These are phyloP conservation scores for Penicillium sp. DNA, from an alignment of 2,329 filamentous ascomycete species.

Conservation along the genomic window DNA sequence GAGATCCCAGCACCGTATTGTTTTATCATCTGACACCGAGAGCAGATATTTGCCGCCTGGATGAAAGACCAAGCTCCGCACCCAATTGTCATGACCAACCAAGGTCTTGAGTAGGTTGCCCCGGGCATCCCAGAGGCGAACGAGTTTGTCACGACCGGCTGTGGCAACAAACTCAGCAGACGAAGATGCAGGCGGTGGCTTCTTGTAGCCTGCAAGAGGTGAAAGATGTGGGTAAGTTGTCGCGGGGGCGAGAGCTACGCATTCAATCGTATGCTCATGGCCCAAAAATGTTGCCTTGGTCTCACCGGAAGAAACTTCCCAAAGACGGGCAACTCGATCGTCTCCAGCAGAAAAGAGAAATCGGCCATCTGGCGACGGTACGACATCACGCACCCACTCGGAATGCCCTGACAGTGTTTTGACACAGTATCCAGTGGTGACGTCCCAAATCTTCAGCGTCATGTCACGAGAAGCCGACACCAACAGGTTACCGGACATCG, in stretches of 20 bases:
- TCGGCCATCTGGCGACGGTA: constrained; percentile 78
- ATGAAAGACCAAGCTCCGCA: constrained; percentile 83
- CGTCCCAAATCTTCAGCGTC: constrained; percentile 87
- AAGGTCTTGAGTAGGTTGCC: constrained; percentile 85
- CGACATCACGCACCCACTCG: constrained; percentile 90
- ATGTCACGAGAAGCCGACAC: constrained; percentile 86
- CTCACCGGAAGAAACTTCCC: constrained; percentile 80
- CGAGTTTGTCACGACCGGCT: constrained; percentile 86
- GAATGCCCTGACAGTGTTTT: constrained; percentile 85
- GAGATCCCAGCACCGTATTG: constrained; percentile 91
- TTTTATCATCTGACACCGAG: constrained; percentile 87
- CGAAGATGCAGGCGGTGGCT: constrained; percentile 72
- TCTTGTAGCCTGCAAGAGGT: constrained; percentile 78
- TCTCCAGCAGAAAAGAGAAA: constrained; percentile 83
- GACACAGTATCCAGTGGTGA: constrained; percentile 88
- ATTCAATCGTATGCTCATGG: constrained; percentile 85
- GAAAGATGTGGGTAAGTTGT: constrained; percentile 78
- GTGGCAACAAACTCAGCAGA: constrained; percentile 89
- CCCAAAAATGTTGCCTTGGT: constrained; percentile 79
- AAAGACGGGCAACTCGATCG: constrained; percentile 79
- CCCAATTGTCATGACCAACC: constrained; percentile 91
- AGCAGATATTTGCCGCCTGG: constrained; percentile 89
- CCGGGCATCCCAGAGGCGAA: constrained; percentile 84
- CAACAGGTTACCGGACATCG: constrained; percentile 80
- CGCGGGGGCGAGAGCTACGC: constrained; percentile 82